Base-by-base conservation (phyloP, 495 filamentous ascomycete species). In the Margaritispora aquatica region DNA sequence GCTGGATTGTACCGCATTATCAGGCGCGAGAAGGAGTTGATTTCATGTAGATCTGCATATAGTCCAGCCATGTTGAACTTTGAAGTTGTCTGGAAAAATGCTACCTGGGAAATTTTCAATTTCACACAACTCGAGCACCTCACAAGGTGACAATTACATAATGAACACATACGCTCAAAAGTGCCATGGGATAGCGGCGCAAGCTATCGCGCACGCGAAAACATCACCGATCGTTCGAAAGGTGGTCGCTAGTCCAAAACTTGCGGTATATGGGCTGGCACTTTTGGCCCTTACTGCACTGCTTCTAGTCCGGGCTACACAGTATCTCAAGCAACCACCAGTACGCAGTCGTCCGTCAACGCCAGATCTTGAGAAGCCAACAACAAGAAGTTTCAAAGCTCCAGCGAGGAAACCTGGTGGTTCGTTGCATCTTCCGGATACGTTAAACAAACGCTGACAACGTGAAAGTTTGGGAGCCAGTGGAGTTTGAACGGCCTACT, bases 401-500 rank as follows among this genome's bases (percentile, higher is more conserved):
- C 63, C 60, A 10, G 17, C 34, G 26, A 61, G 66, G 51, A 58
- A 56, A 46, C 66, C 66, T 34, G 66, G 66, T 61, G 63, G 66
- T 68, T 26, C 17, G 60, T 44, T 20, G 13, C 21, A 20, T 24
- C 29, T 4, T 20, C 2, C 34, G 17, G 19, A 21, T n/a, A 26
- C 20, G 1, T 60, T 24, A 19, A 10, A 26, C 10, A 55, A 5
- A n/a, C 23, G 36, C 60, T 36, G 61, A 71, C 26, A 55, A 64
- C 64, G 61, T 55, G 50, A 70, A 65, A 80, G 84, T 84, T 74
- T 96, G 91, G 89, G 73, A 68, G 10, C 87, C 88, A 0, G 82
- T 81, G 2, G 70, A 81, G 49, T 95, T 91, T 75, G 78, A 81
- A 60, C 73, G 85, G 23, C 89, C 90, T 1, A 73, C 76, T 11